Conservation (phyloP, 2,329 filamentous ascomycete genomes). For the Epichloe baconii region DNA sequence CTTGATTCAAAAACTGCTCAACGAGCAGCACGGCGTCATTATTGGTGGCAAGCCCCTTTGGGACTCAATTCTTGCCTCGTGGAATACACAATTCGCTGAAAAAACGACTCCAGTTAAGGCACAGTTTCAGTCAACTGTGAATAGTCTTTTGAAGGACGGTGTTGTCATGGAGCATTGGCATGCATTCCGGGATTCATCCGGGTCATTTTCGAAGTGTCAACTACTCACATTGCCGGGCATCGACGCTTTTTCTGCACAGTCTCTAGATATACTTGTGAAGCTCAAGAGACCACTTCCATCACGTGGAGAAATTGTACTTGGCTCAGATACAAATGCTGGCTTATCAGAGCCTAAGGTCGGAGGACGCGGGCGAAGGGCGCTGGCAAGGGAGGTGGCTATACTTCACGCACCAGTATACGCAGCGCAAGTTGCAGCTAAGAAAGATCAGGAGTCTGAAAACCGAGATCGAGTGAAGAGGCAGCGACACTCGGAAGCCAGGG, state of each 20-base stretch:
- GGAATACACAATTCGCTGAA: constrained; percentile 26
- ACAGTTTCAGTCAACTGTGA: constrained; percentile 25
- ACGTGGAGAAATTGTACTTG: neutral
- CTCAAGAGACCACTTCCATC: constrained; percentile 29
- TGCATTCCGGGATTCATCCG: constrained; percentile 27
- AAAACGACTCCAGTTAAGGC: constrained; percentile 28
- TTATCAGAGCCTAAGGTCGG: constrained; percentile 10
- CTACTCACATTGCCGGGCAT: constrained; percentile 29
- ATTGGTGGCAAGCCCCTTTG: constrained; percentile 38
- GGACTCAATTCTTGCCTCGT: constrained; percentile 32
- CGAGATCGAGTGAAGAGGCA: constrained; percentile 8
- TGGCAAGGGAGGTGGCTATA: constrained; percentile 32
- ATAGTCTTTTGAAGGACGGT: constrained; percentile 24
- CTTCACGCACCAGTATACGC: constrained; percentile 38
- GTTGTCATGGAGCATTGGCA: constrained; percentile 28
- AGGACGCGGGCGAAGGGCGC: constrained; percentile 20
- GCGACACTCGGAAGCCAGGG: neutral
- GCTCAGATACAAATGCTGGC: neutral
- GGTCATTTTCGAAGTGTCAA: constrained; percentile 30
- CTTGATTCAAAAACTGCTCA: constrained; percentile 17
- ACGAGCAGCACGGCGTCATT: constrained; percentile 30
- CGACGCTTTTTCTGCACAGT: constrained; percentile 28
- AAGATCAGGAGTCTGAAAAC: constrained; percentile 13
- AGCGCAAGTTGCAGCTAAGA: constrained; percentile 23
- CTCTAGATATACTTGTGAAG: constrained; percentile 29